Base-by-base conservation (phyloP, 352 stramenopile genomes). In the Globisporangium nunn region DNA sequence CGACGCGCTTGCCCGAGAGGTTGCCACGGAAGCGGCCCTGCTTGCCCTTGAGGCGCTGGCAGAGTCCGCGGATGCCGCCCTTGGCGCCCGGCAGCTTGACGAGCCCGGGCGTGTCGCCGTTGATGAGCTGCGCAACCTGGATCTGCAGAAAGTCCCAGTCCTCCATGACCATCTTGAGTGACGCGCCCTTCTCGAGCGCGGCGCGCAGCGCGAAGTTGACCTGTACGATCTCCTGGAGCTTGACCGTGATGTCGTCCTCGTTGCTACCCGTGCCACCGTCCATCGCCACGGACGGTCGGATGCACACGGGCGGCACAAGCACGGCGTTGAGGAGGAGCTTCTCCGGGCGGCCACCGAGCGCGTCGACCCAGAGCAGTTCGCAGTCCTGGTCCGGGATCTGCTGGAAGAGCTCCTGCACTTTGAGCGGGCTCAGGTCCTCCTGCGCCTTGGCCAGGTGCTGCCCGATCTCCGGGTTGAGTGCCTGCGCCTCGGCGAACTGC, bases 91-190 rank as follows among this genome's bases (percentile, higher is more conserved):
- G 93, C n/a, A 93, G 91, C 57, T 97, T 91, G 17, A 98, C 89
- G 3, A 99, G 63, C 2, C 97, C 97, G 0, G 98, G 96, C 8
- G 98, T 97, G 58, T 99, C 97, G 17, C 97, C 97, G 74, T 99
- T 99, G 68, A 99, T 98, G 51, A 98, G 97, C 67, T 98, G 91
- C 6, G 96, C 93, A 15, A 99, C 96, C 66, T 97, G 87, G 64
- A 94, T 91, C 79, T 99, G 97, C 58, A 99, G 78, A 63, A 99
- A 98, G 67, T 99, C 96, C 96, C 97, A 99, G 71, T 98, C 89
- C 71, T 99, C 97, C 85, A 99, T 98, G 50, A 99, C 96, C 71
- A 98, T 99, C 52, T 97, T 98, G 49, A 98, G 93, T 56, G 93
- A 96, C 40, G 91, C 93, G 40, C 98, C 98, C 44, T 98, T 96